phyloP scores from a whole-genome alignment of 108 stramenopile genomes.

The Aurantiochytrium sp. region DNA sequence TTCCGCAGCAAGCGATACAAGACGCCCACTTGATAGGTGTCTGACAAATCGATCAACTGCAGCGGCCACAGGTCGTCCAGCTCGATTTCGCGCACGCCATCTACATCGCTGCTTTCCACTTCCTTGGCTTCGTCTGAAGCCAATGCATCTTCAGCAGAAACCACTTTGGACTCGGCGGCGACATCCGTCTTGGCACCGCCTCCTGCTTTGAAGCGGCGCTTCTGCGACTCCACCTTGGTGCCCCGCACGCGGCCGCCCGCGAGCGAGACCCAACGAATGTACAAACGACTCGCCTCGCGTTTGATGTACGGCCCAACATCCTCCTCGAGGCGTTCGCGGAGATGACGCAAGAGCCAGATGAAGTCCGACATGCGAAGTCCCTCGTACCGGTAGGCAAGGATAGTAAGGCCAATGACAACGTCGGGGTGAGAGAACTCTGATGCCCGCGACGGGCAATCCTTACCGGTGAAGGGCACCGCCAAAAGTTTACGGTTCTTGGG shows the following conservation, averaged over 20 bases:
- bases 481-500: constrained; percentile 42
- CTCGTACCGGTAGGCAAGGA: constrained; percentile 57
- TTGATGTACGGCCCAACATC: constrained; percentile 38
- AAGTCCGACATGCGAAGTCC: constrained; percentile 42
- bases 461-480: constrained; percentile 55
- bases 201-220: background rate
- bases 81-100: background rate
- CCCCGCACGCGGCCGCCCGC: constrained; percentile 84
- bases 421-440: constrained; percentile 58
- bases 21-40: constrained; percentile 39
- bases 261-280: constrained; percentile 82
- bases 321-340: constrained; percentile 38
- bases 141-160: background rate
- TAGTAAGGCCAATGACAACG: constrained; percentile 48
- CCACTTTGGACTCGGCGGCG: background rate
- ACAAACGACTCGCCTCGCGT: constrained; percentile 55
- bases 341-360: constrained; percentile 17
- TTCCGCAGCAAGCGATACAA: constrained; percentile 33
- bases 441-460: constrained; percentile 51
- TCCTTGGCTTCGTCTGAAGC: background rate
- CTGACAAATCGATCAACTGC: constrained; percentile 38
- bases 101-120: background rate
- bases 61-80: constrained; percentile 47
- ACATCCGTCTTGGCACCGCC: background rate
- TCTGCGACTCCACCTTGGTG: background rate